Base-by-base conservation (phyloP, 1,139 yeast genomes). In the Eremothecium coryli region DNA sequence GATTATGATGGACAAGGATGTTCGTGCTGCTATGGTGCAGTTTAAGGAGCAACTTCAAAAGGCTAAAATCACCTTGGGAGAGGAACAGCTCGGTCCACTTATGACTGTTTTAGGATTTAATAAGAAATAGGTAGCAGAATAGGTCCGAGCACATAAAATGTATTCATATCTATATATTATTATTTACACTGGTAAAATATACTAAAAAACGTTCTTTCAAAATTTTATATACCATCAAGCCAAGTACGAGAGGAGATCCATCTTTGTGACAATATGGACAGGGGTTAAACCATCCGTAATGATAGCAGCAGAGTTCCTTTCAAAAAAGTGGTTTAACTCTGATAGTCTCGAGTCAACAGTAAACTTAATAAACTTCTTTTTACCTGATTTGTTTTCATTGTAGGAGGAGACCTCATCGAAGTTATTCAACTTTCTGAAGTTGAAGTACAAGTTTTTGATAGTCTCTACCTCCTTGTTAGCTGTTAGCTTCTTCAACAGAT, bases 251-350 rank as follows among this genome's bases (percentile, higher is more conserved):
- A 84, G 68, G 58, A 84, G 68, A 59, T 84, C 94, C 50, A 84
- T 93, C 67, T 84, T 84, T 45, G 94, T 82, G 40, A 82, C 94
- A 41, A 84, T 79, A 58, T 84, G 93, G 32, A 81, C 71, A 33
- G 94, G 93, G 55, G 71, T 78, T 54, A 73, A 68, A 17, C 73
- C 77, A 52, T 80, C 90, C 34, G 94, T 82, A 42, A 84, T 82
- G 50, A 84, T 74, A 23, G 93, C 94, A 49, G 84, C 78, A 9
- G 94, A 82, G 62, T 82, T 78, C 54, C 80, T 82, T 65, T 84
- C 95, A 50, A 84, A 84, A 62, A 84, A 84, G 50, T 73, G 71
- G 65, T 79, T 81, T 60, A 84, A 69, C 41, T 79, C 78, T 29
- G 71, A 58, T 52, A 84, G 68, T 36, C 80, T 70, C 18, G 94